A percentile compares a stretch with the other conserved stretches of the same genome.
Conservation (phyloP, 805 yeast genomes). For the Metschnikowia colocasiae region DNA sequence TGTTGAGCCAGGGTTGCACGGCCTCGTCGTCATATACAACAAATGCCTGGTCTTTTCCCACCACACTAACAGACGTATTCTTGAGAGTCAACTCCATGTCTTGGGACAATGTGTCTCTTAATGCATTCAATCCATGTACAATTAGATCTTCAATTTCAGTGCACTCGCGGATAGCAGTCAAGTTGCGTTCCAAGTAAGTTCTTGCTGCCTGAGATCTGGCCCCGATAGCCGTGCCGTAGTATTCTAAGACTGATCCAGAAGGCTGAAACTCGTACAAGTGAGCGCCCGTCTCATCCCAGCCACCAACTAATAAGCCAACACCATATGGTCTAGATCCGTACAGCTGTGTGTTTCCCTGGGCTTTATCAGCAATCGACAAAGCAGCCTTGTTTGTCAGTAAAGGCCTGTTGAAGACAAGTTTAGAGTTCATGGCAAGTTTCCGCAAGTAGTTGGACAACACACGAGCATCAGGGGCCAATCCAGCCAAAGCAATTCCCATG, state of each 20-base stretch:
- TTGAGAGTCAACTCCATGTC: constrained; percentile 83
- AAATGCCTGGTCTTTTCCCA: constrained; percentile 77
- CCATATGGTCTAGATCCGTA: constrained; percentile 98
- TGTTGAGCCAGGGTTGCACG: constrained; percentile 78
- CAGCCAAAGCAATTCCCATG: constrained; percentile 93
- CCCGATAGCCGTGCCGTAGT: constrained; percentile 92
- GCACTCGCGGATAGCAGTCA: constrained; percentile 60
- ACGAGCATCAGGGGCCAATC: constrained; percentile 97
- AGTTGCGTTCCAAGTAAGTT: constrained; percentile 87
- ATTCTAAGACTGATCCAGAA: constrained; percentile 88
- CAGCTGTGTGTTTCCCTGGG: constrained; percentile 93
- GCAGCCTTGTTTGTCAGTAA: constrained; percentile 81
- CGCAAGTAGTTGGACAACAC: constrained; percentile 85
- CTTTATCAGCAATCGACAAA: constrained; percentile 86
- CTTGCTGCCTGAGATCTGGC: constrained; percentile 98
- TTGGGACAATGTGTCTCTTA: constrained; percentile 90
- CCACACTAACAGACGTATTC: constrained; percentile 89
- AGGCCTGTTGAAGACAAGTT: constrained; percentile 81
- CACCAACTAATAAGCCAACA: constrained; percentile 87
- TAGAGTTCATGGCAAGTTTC: constrained; percentile 86
- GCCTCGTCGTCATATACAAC: constrained; percentile 81
- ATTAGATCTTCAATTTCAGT: constrained; percentile 68
- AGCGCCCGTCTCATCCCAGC: constrained; percentile 91
- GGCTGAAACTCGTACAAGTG: constrained; percentile 95
- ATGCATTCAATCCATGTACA: constrained; percentile 80